Evolutionary conservation across 2,329 filamentous ascomycete genomes (phyloP).

Genomic region (Seiridium cupressi): DNA sequence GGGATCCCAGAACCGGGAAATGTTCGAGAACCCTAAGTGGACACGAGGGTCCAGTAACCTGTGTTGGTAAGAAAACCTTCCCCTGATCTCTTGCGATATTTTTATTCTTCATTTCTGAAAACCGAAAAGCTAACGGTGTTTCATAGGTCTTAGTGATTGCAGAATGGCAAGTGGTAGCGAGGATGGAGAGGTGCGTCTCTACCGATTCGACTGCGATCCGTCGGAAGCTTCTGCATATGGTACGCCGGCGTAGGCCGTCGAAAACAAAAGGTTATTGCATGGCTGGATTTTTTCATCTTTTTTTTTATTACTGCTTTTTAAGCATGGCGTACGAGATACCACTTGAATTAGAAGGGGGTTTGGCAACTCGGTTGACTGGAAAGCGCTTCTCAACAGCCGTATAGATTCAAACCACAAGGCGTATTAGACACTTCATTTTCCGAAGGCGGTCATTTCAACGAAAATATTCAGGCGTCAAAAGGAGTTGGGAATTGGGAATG

Average conservation of each 20-base stretch:
- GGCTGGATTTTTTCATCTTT: constrained; percentile 3
- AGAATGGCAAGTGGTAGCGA: constrained; percentile 90
- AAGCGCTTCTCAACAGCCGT: not conserved
- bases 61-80: not conserved
- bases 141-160: constrained; percentile 74
- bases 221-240: constrained; percentile 45
- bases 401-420: not conserved
- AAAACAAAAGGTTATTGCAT: not conserved
- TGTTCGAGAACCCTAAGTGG: no score
- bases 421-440: not conserved
- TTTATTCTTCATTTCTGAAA: constrained; percentile 27
- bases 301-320: not conserved
- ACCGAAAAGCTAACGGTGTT: constrained; percentile 23
- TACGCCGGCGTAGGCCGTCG: constrained; percentile 38
- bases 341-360: constrained; percentile 10
- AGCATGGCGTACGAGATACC: constrained; percentile 6
- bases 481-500: no score
- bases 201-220: constrained; percentile 64
- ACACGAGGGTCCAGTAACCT: not conserved
- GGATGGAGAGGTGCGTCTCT: constrained; percentile 86
- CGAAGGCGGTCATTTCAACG: no score
- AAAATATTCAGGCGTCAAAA: no score
- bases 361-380: not conserved
- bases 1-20: not conserved
- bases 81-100: not conserved